Base-by-base conservation (phyloP, 768 basidiomycete genomes). In the Lactarius evosmus region DNA sequence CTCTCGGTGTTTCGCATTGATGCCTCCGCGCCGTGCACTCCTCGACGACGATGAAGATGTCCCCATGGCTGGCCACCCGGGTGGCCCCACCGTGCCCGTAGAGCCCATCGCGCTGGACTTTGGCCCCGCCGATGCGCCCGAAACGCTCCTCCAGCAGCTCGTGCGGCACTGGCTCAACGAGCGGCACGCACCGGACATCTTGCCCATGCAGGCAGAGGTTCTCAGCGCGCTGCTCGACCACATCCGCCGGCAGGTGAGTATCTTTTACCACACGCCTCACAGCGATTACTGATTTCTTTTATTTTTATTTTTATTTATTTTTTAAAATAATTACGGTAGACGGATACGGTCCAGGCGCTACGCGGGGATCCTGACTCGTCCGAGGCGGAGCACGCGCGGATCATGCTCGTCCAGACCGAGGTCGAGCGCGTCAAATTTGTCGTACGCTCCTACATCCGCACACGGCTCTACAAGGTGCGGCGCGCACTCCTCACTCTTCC, bases 391-490 rank as follows among this genome's bases (percentile, higher is more conserved):
- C 94, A 98, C 70, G 90, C 95, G 65, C 81, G 93, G 68, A 91
- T 96, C 36, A 88, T 93, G 80, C 87, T 98, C 58, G 95, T 92
- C 0, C 93, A 95, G 75, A 95, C 93, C 0, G 95, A 98, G 75
- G 85, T 96, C 69, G 95, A 98, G 72, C 85, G 95, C 46, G 91
- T 93, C 69, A 95, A 94, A 75, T 98, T 94, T 71, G 84, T 96
- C 60, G 85, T 97, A 29, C 78, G 95, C 62, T 92, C 93, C 1
- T 98, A 96, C 73, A 82, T 96, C 5, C 83, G 95, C 27, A 92
- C 90, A 32, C 80, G 95, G 63, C 74, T 96, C 57, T 86, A 82
- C 79, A 98, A 98, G 83, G 95, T 90, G 66, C 50, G 78, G 53
- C 30, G n/a, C 36, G 12, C 2, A 33, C n/a, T 12, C 41, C 7